These are phyloP conservation scores for Clavariopsis aquatica DNA, from an alignment of 495 filamentous ascomycete genomes.

Conservation along the genomic window DNA sequence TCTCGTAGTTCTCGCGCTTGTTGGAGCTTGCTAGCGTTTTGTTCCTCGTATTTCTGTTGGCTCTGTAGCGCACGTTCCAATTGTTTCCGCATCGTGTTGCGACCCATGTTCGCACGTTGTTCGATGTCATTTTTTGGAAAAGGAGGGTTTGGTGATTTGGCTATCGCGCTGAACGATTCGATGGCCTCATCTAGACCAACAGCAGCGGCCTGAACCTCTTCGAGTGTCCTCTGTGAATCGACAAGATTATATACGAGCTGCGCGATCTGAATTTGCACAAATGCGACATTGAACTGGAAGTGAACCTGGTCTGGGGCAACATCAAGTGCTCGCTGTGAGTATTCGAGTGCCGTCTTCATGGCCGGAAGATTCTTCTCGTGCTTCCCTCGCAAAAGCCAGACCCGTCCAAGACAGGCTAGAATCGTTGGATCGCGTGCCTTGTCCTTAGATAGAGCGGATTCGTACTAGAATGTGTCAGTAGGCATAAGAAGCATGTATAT, in stretches of 20 bases:
- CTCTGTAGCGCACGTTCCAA: slow-evolving; percentile 78
- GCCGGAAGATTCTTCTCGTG: slow-evolving; percentile 73
- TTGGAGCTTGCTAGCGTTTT: slow-evolving; percentile 80
- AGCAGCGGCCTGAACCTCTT: slow-evolving; percentile 74
- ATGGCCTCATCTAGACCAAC: slow-evolving; percentile 91
- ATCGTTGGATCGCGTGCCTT: slow-evolving; percentile 76
- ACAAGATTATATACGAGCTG: slow-evolving; percentile 71
- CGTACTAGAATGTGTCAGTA: slow-evolving; percentile 61
- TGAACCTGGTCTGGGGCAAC: slow-evolving; percentile 80
- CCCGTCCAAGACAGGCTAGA: slow-evolving; percentile 88
- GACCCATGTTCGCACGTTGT: slow-evolving; percentile 93
- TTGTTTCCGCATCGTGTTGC: slow-evolving; percentile 88
- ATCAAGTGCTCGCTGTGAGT: slow-evolving; percentile 77
- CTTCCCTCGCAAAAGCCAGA: slow-evolving; percentile 84
- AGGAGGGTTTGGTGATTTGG: slow-evolving; percentile 78
- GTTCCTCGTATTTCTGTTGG: slow-evolving; percentile 89
- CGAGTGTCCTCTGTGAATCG: slow-evolving; percentile 72
- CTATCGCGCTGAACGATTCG: slow-evolving; percentile 75
- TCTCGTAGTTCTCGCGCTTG: slow-evolving; percentile 75
- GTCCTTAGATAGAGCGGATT: slow-evolving; percentile 82
- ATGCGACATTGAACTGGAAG: slow-evolving; percentile 96
- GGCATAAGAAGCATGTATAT: not conserved
- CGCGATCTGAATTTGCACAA: slow-evolving; percentile 92
- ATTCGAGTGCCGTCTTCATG: slow-evolving; percentile 86
- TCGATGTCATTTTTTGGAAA: slow-evolving; percentile 89